Percentiles rank a stretch among this genome's conserved stretches.
Conservation (phyloP, 306 rosid species). For the Notholithocarpus densiflorus region DNA sequence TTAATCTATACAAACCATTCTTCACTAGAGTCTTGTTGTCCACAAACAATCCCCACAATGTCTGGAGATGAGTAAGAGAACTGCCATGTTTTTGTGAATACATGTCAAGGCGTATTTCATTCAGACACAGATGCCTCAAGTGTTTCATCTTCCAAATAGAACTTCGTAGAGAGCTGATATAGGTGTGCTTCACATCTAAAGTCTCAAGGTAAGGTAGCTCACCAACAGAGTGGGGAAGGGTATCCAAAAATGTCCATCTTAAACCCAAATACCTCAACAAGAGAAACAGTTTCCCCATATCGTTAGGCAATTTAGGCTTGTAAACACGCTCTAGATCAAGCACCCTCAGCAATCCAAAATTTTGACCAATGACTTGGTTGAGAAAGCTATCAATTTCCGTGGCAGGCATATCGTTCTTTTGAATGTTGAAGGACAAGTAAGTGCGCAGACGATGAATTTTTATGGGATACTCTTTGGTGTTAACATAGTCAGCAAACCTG, state of each 20-base stretch:
- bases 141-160: neutral
- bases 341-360: neutral
- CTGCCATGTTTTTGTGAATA: neutral
- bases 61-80: neutral
- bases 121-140: neutral
- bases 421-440: neutral
- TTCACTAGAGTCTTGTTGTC: neutral
- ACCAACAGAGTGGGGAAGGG: neutral
- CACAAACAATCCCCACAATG: neutral
- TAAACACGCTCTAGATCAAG: neutral
- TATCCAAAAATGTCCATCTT: neutral
- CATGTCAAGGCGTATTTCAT: neutral
- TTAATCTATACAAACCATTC: neutral
- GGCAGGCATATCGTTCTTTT: neutral
- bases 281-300: neutral
- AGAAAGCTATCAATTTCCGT: neutral
- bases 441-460: neutral
- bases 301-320: neutral
- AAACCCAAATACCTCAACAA: neutral
- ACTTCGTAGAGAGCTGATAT: neutral
- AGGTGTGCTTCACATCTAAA: neutral
- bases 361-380: neutral
- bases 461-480: neutral
- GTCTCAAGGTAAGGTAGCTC: neutral
- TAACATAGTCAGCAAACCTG: neutral